Base-by-base conservation (phyloP, 306 rosid species). In the Arachis stenosperma region DNA sequence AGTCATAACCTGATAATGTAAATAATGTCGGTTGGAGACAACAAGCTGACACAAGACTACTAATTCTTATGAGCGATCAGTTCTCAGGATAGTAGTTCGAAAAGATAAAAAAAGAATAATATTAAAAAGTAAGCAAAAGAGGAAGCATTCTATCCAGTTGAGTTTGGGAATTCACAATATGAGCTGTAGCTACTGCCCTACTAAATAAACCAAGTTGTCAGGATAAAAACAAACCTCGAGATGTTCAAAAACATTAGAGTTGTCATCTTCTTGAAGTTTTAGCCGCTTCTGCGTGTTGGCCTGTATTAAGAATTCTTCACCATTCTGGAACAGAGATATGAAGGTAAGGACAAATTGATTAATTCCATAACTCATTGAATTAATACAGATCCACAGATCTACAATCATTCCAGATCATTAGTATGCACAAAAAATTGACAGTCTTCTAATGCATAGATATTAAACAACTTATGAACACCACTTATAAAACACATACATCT, bases 261-360 rank as follows among this genome's bases (percentile, higher is more conserved):
- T 68, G 41, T 70, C 84, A 77, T 82, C 89, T 63, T 85, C 87
- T 69, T 86, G 79, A 79, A 73, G 80, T 83, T 90, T 92, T 61
- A 30, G 85, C 58, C 97, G 93, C 84, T 95, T 95, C 67, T 80
- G 92, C 67, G 93, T 87, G 81, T 92, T 95, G 73, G 97, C 98
- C 83, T 90, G 99, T 69, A 95, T 92, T 39, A 95, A 86, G 84
- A 90, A 95, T 81, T 82, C 92, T 58, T 82, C 82, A 37, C 88
- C 90, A 73, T 79, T 86, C 90, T 86, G 75, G 47, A 74, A 60
- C 2, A 69, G 65, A 70, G 61, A 81, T 8, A 41, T 3, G 17
- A 70, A 51, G 70, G 51, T 41, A 37, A 53, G 41, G 7, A 42
- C 39, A 79, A 61, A 48, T 65, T 27, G 43, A 59, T 13, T 54